Evolutionary conservation across 768 basidiomycete species (phyloP).

Genomic region (Panaeolus cyanescens): DNA sequence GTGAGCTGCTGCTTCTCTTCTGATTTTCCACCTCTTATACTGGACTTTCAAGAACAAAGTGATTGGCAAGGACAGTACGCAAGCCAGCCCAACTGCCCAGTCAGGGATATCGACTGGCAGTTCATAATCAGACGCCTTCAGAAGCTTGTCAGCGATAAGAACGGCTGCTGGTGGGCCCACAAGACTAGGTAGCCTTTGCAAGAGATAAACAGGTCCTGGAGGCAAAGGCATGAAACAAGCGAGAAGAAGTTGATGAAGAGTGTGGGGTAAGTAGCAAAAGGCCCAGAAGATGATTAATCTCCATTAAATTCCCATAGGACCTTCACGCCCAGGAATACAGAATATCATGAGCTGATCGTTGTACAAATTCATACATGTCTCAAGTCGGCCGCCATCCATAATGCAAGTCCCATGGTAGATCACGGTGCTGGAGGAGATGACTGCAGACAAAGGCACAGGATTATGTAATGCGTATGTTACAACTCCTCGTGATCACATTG

Average conservation of each 20-base stretch:
- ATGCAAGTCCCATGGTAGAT: background rate
- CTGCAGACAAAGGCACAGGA: background rate
- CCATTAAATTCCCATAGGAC: background rate
- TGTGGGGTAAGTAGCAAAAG: background rate
- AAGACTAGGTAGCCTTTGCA: conserved; percentile 24
- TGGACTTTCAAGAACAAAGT: conserved; percentile 15
- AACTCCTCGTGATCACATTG: background rate
- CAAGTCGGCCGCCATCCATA: background rate
- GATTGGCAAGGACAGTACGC: conserved; percentile 15
- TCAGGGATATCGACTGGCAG: conserved; percentile 6
- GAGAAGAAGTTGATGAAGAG: background rate
- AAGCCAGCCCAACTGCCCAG: conserved; percentile 14
- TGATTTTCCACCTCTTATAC: conserved; percentile 10
- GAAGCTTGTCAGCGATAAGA: conserved; percentile 14
- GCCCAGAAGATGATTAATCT: background rate
- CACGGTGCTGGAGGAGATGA: background rate
- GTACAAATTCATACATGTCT: background rate
- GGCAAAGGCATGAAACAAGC: conserved; percentile 21
- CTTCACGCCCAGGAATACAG: background rate
- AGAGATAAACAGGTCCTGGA: conserved; percentile 30
- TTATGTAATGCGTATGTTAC: background rate
- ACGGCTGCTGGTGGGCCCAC: conserved; percentile 24
- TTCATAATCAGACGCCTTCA: conserved; percentile 12
- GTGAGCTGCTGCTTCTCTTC: conserved; percentile 13
- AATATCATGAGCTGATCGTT: background rate